Conservation (phyloP, 2,329 filamentous ascomycete genomes). For the Pyricularia sp. region DNA sequence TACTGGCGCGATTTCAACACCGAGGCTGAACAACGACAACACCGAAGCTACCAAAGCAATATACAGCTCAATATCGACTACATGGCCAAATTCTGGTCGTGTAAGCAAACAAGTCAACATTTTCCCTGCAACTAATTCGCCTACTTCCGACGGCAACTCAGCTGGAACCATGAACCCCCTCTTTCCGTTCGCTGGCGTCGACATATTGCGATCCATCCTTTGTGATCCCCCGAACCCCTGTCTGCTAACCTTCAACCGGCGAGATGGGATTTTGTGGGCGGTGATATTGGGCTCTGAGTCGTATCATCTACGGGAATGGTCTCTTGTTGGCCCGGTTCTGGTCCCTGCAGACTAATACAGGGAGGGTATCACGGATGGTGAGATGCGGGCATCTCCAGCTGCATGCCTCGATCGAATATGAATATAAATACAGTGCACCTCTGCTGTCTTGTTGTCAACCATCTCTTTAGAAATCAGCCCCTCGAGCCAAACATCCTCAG, state of each 20-base stretch:
- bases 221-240: neutral
- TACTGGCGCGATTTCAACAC: neutral
- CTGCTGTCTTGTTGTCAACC: constrained; percentile 9
- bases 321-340: neutral
- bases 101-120: neutral
- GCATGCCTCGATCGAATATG: constrained; percentile 5
- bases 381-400: constrained; percentile 1
- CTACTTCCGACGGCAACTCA: neutral
- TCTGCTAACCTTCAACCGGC: neutral
- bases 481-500: neutral
- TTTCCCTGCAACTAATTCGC: neutral
- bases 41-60: neutral
- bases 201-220: neutral
- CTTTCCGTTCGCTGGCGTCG: neutral
- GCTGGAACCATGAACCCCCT: neutral
- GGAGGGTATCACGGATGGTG: neutral
- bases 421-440: constrained; percentile 13
- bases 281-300: neutral
- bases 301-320: neutral
- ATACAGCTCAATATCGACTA: neutral
- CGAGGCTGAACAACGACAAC: neutral
- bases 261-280: neutral
- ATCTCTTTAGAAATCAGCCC: constrained; percentile 5
- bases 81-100: neutral
- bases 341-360: neutral